phyloP scores from a whole-genome alignment of 805 yeast species.

The Candida ponderosae region DNA sequence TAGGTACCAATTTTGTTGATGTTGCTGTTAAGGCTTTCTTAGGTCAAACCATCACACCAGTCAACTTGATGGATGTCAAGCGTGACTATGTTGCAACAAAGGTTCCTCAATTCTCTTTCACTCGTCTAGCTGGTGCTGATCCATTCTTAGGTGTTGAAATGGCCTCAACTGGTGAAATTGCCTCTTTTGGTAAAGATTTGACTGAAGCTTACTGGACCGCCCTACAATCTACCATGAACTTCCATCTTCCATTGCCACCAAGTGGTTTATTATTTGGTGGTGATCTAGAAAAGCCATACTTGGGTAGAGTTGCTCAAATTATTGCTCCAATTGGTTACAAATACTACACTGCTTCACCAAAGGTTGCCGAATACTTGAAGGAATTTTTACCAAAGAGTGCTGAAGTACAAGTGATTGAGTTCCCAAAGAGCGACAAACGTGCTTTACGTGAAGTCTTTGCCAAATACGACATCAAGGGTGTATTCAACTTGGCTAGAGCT shows the following conservation, averaged over 20 bases:
- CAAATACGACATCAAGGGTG: constrained; percentile 74
- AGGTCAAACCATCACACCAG: constrained; percentile 60
- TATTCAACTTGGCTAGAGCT: constrained; percentile 84
- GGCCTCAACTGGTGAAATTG: constrained; percentile 99
- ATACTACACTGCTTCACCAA: constrained; percentile 67
- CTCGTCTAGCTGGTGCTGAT: constrained; percentile 98
- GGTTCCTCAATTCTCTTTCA: constrained; percentile 97
- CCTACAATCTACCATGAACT: constrained; percentile 94
- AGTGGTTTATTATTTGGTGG: constrained; percentile 92
- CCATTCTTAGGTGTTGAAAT: constrained; percentile 98
- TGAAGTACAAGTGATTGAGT: constrained; percentile 58
- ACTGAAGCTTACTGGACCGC: constrained; percentile 97
- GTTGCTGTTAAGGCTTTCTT: constrained; percentile 86
- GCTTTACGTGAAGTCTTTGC: constrained; percentile 91
- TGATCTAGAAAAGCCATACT: constrained; percentile 62
- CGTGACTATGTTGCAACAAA: constrained; percentile 90
- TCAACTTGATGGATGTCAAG: constrained; percentile 67
- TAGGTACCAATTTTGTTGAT: constrained; percentile 91
- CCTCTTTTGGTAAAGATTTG: constrained; percentile 84
- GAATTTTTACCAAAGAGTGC: constrained; percentile 30
- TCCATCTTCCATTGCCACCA: constrained; percentile 88
- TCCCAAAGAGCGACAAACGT: constrained; percentile 91
- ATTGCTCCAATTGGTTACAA: constrained; percentile 74
- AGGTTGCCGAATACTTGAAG: constrained; percentile 63
- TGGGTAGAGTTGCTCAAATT: constrained; percentile 67